Base-by-base conservation (phyloP, 2,329 filamentous ascomycete species). In the Ceratocystis huliohia region DNA sequence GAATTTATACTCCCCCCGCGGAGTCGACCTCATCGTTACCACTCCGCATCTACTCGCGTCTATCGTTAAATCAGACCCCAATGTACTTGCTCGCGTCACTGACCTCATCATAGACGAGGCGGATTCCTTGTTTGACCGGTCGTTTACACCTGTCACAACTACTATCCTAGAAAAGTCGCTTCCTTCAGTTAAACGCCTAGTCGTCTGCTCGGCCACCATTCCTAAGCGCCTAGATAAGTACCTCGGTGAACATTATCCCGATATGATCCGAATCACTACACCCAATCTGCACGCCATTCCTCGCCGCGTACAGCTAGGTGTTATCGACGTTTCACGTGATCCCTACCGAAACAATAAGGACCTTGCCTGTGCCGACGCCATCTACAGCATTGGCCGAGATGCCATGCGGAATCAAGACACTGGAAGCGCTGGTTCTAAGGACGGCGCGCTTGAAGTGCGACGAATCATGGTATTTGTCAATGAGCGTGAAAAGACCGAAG, bases 241-340 rank as follows among this genome's bases (percentile, higher is more conserved):
- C 74, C 82, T 99, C n/a, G 84, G 84, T 64, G 84, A 85, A 69
- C 86, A 87, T 69, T 96, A 92, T 75, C 93, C 94, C 0, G 81
- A 89, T 71, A 91, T 96, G 77, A 79, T 81, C 59, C 88, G 94
- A 68, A 86, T 99, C 69, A 93, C 93, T 1, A 99, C 94, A 0
- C 94, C 94, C 0, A 96, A 97, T 73, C 82, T 99, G 0, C 94
- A 99, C 76, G 91, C 94, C 67, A 96, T 99, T 71, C 94, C 94
- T 2, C 87, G 94, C 53, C 87, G 94, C 70, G 92, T 99, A 0
- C 93, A 97, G 74, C 85, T 99, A 3, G 91, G 91, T 67, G 91
- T 97, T 45, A 85, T 99, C 33, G 92, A 99, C 72, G 88, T 95
- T 15, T 87, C 93, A 70, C 90, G 88, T 71, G 87, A 95, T n/a